These are phyloP conservation scores for Exsudoporus frostii DNA, from an alignment of 768 basidiomycete species.

Conservation along the genomic window DNA sequence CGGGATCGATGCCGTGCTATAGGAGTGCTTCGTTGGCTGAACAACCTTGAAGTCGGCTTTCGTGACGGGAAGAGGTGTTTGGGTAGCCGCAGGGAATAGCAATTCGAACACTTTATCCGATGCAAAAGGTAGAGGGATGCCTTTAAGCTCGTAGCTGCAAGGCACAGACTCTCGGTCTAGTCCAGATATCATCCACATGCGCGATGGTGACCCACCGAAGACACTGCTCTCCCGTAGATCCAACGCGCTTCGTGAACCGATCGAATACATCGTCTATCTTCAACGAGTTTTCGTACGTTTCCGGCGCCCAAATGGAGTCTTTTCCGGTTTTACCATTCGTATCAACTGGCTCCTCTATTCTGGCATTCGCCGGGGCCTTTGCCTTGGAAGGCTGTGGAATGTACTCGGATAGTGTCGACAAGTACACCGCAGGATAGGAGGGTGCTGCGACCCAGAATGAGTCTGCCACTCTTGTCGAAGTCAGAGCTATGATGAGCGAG, in stretches of 20 bases:
- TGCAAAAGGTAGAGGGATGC: constrained; percentile 83
- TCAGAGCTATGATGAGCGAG: constrained; percentile 56
- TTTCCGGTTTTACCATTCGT: constrained; percentile 42
- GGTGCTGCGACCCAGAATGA: constrained; percentile 70
- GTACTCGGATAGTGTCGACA: constrained; percentile 74
- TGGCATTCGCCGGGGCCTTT: constrained; percentile 39
- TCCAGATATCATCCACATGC: not conserved
- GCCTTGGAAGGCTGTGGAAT: constrained; percentile 54
- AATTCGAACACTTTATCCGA: constrained; percentile 66
- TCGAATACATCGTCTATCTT: constrained; percentile 85
- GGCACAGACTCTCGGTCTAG: not conserved
- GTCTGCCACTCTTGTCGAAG: constrained; percentile 49
- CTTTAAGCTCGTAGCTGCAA: constrained; percentile 81
- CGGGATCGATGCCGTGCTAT: constrained; percentile 53
- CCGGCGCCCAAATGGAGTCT: constrained; percentile 58
- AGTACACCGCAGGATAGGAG: constrained; percentile 63
- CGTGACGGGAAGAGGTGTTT: constrained; percentile 49
- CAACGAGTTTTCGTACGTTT: constrained; percentile 78
- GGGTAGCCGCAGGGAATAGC: constrained; percentile 65
- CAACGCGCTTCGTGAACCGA: constrained; percentile 71
- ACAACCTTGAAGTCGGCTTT: constrained; percentile 59
- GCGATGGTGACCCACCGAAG: constrained; percentile 53
- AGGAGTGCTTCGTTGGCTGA: constrained; percentile 45
- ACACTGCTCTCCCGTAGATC: constrained; percentile 76
- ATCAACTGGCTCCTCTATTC: constrained; percentile 42